A percentile compares a stretch with the other conserved stretches of the same genome.
phyloP scores from a whole-genome alignment of 129 eudicot genomes.

The carrot (Daucus carota) region DH1_v3.0 NC_030388.2:2215001-2215500 shows the following conservation, averaged over 20 bases:
- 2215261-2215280: conserved; percentile 76
- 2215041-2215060: neutral
- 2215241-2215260: conserved; percentile 62
- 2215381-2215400: conserved; percentile 97
- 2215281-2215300: conserved; percentile 54
- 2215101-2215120: no score
- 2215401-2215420: conserved; percentile 99
- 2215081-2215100: no score
- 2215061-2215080: no score
- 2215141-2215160: conserved; percentile 20
- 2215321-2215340: conserved; percentile 70
- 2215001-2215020: conserved; percentile 11
- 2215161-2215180: conserved; percentile 7
- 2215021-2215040: conserved; percentile 4
- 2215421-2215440: conserved; percentile 64
- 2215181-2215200: conserved; percentile 18
- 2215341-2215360: conserved; percentile 90
- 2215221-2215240: conserved; percentile 50
- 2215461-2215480: conserved; percentile 89
- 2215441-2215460: conserved; percentile 68
- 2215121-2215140: conserved; percentile 21
- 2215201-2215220: conserved; percentile 24
- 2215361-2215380: conserved; percentile 94
- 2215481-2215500: conserved; percentile 99
- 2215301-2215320: conserved; percentile 78